Percentiles rank a stretch among this genome's conserved stretches.
These are phyloP conservation scores for Neurospora sp. DNA, from an alignment of 495 filamentous ascomycete species.

Conservation along the genomic window DNA sequence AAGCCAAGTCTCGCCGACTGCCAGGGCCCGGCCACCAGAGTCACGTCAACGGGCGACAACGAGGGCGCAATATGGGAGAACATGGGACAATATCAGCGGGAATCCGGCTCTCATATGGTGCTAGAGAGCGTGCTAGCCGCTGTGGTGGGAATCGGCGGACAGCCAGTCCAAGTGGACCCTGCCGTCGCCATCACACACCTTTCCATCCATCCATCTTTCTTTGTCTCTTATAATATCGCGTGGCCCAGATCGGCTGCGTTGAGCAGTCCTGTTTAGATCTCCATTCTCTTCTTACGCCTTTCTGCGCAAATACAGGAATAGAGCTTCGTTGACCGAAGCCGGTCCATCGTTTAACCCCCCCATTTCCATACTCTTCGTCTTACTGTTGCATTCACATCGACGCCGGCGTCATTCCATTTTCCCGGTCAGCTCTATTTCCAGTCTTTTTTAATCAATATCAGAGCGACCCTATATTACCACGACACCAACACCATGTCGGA, in stretches of 20 bases:
- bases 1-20: background rate
- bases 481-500: conserved; percentile 44
- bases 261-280: conserved; percentile 13
- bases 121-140: conserved; percentile 15
- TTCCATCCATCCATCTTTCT: background rate
- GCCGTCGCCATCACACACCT: background rate
- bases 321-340: conserved; percentile 43
- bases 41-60: background rate
- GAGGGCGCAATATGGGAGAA: background rate
- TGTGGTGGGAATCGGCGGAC: conserved; percentile 10
- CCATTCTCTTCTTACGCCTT: conserved; percentile 23
- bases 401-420: conserved; percentile 33
- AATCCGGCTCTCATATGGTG: background rate
- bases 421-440: conserved; percentile 13
- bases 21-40: background rate
- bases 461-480: conserved; percentile 7
- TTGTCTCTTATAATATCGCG: conserved; percentile 21
- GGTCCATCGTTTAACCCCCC: conserved; percentile 28
- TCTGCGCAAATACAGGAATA: conserved; percentile 22
- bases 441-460: background rate
- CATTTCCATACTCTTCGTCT: conserved; percentile 11
- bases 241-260: conserved; percentile 13
- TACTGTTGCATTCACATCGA: conserved; percentile 20
- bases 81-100: background rate
- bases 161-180: conserved; percentile 1